These are phyloP conservation scores for Globisporangium echinulatum DNA, from an alignment of 352 stramenopile genomes.

Conservation along the genomic window DNA sequence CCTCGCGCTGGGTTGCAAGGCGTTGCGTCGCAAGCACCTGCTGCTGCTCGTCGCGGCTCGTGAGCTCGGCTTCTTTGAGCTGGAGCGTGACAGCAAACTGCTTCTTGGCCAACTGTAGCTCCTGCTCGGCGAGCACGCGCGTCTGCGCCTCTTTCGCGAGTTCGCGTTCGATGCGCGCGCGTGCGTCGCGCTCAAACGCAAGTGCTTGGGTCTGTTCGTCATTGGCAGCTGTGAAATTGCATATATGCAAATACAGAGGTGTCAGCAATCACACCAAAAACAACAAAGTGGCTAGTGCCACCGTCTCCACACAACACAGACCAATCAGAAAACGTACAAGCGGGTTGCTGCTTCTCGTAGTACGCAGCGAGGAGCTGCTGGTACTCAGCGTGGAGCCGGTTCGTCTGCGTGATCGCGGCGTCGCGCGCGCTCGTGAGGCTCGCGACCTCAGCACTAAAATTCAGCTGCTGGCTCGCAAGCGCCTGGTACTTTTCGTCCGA, in stretches of 20 bases:
- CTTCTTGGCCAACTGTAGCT: slow-evolving; percentile 67
- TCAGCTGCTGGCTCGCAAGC: slow-evolving; percentile 43
- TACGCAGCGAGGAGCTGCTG: slow-evolving; percentile 66
- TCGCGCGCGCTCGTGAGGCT: slow-evolving; percentile 55
- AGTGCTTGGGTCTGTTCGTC: slow-evolving; percentile 55
- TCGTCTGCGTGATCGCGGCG: slow-evolving; percentile 64
- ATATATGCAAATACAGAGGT: background rate
- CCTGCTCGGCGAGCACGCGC: slow-evolving; percentile 53
- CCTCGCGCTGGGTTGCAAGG: slow-evolving; percentile 16
- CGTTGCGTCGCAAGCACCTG: slow-evolving; percentile 46
- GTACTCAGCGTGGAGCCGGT: slow-evolving; percentile 65
- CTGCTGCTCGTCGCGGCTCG: slow-evolving; percentile 16
- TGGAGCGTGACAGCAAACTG: slow-evolving; percentile 57
- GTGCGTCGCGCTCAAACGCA: slow-evolving; percentile 56
- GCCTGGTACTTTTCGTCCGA: slow-evolving; percentile 60
- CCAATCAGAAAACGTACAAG: slow-evolving; percentile 17
- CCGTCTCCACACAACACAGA: background rate
- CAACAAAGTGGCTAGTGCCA: background rate
- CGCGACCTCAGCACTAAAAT: slow-evolving; percentile 43
- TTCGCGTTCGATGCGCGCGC: slow-evolving; percentile 49
- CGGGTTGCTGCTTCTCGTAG: slow-evolving; percentile 67
- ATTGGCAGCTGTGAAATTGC: slow-evolving; percentile 19
- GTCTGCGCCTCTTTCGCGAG: slow-evolving; percentile 54
- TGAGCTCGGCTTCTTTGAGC: slow-evolving; percentile 51
- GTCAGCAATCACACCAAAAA: background rate